These are phyloP conservation scores for Citrus inodora DNA, from an alignment of 345 rosid species.

Conservation along the genomic window DNA sequence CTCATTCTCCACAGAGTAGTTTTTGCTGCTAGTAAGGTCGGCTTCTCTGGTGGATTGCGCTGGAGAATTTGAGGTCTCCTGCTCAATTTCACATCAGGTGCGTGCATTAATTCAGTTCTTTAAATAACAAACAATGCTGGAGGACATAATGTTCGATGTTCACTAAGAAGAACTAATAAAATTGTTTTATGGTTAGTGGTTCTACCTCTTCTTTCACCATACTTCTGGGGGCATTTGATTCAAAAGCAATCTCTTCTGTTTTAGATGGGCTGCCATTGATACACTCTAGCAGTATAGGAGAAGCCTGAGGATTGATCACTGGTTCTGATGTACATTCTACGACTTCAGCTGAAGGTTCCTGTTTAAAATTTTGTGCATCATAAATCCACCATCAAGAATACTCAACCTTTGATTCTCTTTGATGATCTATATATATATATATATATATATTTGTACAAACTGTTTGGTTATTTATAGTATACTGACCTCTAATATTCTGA, in stretches of 20 bases:
- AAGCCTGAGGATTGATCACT: not conserved
- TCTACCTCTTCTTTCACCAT: conserved; percentile 21
- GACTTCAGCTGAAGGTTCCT: conserved; percentile 20
- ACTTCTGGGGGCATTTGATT: conserved; percentile 3
- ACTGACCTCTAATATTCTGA: conserved; percentile 28
- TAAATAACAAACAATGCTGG: not conserved
- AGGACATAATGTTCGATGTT: not conserved
- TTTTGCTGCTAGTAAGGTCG: not conserved
- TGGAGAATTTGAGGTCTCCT: conserved; percentile 19
- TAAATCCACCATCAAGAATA: conserved; percentile 5
- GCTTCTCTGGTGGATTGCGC: conserved; percentile 9
- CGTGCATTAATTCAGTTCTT: not conserved
- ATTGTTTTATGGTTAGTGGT: not conserved
- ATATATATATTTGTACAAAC: not conserved
- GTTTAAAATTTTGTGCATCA: conserved; percentile 10
- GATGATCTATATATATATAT: not conserved
- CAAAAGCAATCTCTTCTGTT: conserved; percentile 10
- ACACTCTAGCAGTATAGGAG: conserved; percentile 7
- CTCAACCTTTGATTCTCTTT: not conserved
- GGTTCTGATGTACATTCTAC: conserved; percentile 12
- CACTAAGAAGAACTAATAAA: not conserved
- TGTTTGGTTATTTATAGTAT: not conserved
- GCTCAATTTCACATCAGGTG: conserved; percentile 21
- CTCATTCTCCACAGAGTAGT: conserved; percentile 2
- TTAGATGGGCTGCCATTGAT: not conserved